Evolutionary conservation across 441 rosid genomes (phyloP).

Genomic region (Cnidoscolus chayamansa): DNA sequence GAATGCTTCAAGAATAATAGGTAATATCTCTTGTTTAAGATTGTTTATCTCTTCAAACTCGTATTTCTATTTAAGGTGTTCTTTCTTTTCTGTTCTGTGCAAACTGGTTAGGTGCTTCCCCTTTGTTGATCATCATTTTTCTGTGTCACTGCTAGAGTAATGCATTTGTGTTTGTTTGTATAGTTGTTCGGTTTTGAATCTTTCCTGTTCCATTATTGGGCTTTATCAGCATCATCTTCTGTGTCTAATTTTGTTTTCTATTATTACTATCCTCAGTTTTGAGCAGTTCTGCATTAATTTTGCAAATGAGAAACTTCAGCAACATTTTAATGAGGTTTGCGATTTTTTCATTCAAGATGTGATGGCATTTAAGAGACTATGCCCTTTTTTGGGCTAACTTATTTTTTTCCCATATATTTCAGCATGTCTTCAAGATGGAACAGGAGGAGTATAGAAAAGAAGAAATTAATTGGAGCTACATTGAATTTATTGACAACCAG

Average conservation of each 20-base stretch:
- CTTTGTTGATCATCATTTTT: not conserved
- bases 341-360: slow-evolving; percentile 14
- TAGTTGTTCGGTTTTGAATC: not conserved
- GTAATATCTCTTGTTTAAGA: slow-evolving; percentile 31
- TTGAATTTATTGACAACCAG: slow-evolving; percentile 94
- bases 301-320: slow-evolving; percentile 98
- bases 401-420: slow-evolving; percentile 30
- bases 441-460: slow-evolving; percentile 95
- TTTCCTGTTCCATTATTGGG: not conserved
- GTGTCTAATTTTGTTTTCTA: not conserved
- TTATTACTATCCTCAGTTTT: slow-evolving; percentile 46
- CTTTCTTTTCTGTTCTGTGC: not conserved
- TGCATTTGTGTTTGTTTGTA: not conserved
- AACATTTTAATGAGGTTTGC: slow-evolving; percentile 90
- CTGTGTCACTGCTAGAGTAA: not conserved
- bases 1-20: slow-evolving; percentile 89
- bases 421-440: slow-evolving; percentile 99
- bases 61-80: not conserved
- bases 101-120: not conserved
- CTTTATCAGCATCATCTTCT: not conserved
- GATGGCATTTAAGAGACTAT: slow-evolving; percentile 10
- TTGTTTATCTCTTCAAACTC: not conserved
- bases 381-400: slow-evolving; percentile 21
- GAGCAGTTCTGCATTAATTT: slow-evolving; percentile 98
- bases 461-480: slow-evolving; percentile 95